Base-by-base conservation (phyloP, 345 rosid genomes). In the Salix brachista region DNA sequence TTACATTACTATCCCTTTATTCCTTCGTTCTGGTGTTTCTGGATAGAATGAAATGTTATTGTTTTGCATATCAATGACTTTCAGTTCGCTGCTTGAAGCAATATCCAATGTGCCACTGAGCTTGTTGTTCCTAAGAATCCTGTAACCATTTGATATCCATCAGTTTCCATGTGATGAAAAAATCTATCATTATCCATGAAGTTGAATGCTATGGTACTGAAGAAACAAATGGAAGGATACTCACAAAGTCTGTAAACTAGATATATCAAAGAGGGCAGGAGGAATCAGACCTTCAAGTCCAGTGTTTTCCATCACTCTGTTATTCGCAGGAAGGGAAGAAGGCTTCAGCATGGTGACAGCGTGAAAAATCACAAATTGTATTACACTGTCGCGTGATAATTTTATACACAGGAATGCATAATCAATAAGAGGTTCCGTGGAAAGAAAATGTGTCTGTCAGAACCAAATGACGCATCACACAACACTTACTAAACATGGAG, bases 181-280 rank as follows among this genome's bases (percentile, higher is more conserved):
- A 60, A 56, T 37, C 19, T 1, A 2, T 44, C 18, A n/a, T 18
- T 6, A 28, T 62, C 42, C 19, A 68, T 39, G 46, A 64, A 23
- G 54, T 72, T 28, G 65, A 44, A 10, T 79, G 42, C 12, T 39
- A 8, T 9, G 12, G 42, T 39, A 8, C 3, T 39, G 12, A 39
- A 39, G 3, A 8, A 39, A 39, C 42, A 39, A 39, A 12, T 9
- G 0, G 42, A 39, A 39, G 11, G 42, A 39, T 39, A 10, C 98
- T 84, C 69, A 96, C 99, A 90, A 89, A 2, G 88, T 91, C 84
- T 91, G 90, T 79, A 96, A 85, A 52, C 78, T 42, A 68, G 75
- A 5, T 75, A 88, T 87, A 83, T 84, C 84, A 84, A 93, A 96
- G 36, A 93, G 72, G 4, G 34, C 8, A 41, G 14, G 4, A 39